phyloP scores from a whole-genome alignment of 208 protist genomes.

The Trypanosoma melophagium region DNA sequence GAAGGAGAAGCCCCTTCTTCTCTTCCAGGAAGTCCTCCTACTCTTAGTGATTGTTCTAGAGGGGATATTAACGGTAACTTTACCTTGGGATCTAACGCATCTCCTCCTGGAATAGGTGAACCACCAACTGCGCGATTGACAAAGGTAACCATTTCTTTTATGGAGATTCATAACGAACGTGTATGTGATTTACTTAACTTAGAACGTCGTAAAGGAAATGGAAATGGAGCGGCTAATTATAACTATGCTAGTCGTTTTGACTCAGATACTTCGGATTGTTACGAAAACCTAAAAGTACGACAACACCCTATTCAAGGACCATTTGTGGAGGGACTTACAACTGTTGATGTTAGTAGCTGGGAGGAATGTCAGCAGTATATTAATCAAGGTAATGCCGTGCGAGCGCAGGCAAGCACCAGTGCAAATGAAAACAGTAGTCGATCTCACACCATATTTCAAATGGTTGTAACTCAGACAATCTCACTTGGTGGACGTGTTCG shows the following conservation, averaged over 20 bases:
- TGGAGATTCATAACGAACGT: conserved; percentile 90
- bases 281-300: conserved; percentile 65
- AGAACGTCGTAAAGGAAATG: conserved; percentile 45
- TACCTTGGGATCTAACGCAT: no score
- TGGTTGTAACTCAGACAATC: conserved; percentile 74
- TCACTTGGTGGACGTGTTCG: conserved; percentile 62
- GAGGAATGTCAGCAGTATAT: conserved; percentile 69
- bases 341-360: conserved; percentile 57
- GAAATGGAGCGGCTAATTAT: conserved; percentile 51
- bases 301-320: conserved; percentile 60
- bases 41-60: not conserved
- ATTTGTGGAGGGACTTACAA: conserved; percentile 83
- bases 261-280: conserved; percentile 49
- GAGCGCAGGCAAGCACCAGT: conserved; percentile 70
- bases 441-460: conserved; percentile 95
- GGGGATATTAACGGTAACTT: not conserved
- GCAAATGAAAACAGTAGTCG: conserved; percentile 91
- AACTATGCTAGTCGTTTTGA: conserved; percentile 66
- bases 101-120: no score
- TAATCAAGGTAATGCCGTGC: conserved; percentile 61
- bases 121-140: conserved; percentile 1
- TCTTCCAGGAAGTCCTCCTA: not conserved
- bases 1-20: not conserved
- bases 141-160: conserved; percentile 67
- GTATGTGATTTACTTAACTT: conserved; percentile 67